Base-by-base conservation (phyloP, 2,329 filamentous ascomycete genomes). In the Fusarium piperis region DNA sequence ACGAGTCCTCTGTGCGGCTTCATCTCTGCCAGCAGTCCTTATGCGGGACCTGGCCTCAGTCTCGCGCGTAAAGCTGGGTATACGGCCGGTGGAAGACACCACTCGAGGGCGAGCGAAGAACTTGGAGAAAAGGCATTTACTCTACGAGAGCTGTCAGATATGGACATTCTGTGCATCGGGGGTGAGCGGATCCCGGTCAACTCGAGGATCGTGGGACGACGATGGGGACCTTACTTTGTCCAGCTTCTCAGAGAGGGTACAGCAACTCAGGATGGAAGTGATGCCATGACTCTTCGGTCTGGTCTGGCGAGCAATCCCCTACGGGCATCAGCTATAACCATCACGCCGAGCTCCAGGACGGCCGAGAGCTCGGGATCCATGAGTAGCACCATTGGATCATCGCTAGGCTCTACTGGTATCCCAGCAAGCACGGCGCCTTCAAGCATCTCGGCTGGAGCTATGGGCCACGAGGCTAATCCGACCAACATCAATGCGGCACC, bases 141-240 rank as follows among this genome's bases (percentile, higher is more conserved):
- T 1, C 85, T 97, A 79, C 90, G 91, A n/a, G 96, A 98, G 80
- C 85, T 99, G 62, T 89, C 94, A 3, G 96, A 99, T 76, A 99
- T 99, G 96, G 96, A 98, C 77, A 93, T 99, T 65, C 86, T 98
- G 30, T 96, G 95, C 59, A 91, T 97, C 44, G 93, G 93, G 20
- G 95, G 95, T 23, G 95, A 98, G 79, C 90, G 95, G 18, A 94
- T 98, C 73, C 94, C 96, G 0, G 93, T 98, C 73, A 99, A 97
- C 81, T 98, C 96, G 8, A 90, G 94, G 64, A 89, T 99, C 16
- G 87, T 98, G 16, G 92, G 93, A 11, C 89, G 94, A 30, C 88
- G 96, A 78, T 99, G 96, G 96, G 96, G 96, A 0, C 94, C 94
- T 0, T 98, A 97, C 79, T 98, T 99, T 82, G 94, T 97, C 62